Evolutionary conservation across 768 basidiomycete species (phyloP).

Genomic region (Lentinula raphanica): DNA sequence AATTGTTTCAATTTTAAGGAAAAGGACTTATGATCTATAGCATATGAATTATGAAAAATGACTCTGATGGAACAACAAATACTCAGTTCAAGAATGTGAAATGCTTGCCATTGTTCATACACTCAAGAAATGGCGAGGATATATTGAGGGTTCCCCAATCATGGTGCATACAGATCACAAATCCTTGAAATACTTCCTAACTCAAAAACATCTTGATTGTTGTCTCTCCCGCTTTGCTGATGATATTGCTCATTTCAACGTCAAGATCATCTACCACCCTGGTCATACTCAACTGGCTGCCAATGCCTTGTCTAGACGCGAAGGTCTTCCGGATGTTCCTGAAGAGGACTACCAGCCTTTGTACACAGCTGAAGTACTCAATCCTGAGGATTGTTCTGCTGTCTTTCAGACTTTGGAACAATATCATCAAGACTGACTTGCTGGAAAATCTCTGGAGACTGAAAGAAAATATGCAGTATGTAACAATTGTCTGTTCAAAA

Average conservation of each 20-base stretch:
- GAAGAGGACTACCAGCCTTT: too few species aligned
- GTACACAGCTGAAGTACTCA: too few species aligned
- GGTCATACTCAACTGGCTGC: slow-evolving; percentile 14
- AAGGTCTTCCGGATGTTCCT: too few species aligned
- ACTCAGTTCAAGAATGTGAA: slow-evolving; percentile 10
- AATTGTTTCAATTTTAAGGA: slow-evolving; percentile 7
- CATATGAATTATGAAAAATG: slow-evolving; percentile 9
- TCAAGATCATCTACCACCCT: slow-evolving; percentile 15
- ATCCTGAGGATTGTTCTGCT: too few species aligned
- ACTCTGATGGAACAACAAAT: slow-evolving; percentile 10
- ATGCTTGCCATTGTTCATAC: slow-evolving; percentile 14
- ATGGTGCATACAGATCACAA: slow-evolving; percentile 18
- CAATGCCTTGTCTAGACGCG: slow-evolving; percentile 13
- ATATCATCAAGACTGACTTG: too few species aligned
- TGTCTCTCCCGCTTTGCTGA: slow-evolving; percentile 18
- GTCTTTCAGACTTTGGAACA: too few species aligned
- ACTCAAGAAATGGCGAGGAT: slow-evolving; percentile 15
- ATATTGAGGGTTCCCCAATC: slow-evolving; percentile 18
- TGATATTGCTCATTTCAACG: slow-evolving; percentile 12
- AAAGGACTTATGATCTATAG: slow-evolving; percentile 11
- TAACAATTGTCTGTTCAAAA: too few species aligned
- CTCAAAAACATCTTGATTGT: slow-evolving; percentile 16
- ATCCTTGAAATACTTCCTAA: slow-evolving; percentile 16
- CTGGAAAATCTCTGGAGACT: too few species aligned
- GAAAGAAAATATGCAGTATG: too few species aligned